phyloP scores from a whole-genome alignment of 495 filamentous ascomycete genomes.

The Podospora pseudocomata region DNA sequence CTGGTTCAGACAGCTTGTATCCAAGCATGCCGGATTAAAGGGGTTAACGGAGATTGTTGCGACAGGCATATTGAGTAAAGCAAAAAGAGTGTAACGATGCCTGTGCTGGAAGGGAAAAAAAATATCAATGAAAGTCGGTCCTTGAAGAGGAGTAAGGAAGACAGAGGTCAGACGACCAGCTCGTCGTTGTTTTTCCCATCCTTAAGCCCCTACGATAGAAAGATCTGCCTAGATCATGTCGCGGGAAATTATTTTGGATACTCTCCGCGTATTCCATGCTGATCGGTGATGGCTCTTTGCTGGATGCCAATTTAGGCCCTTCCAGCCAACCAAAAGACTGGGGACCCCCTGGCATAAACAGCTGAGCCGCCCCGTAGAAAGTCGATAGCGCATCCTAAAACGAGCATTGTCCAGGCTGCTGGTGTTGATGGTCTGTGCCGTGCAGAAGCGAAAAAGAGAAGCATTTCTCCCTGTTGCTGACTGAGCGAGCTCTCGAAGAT shows the following conservation, averaged over 20 bases:
- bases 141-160: background rate
- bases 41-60: background rate
- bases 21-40: background rate
- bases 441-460: no score
- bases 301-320: background rate
- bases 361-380: background rate
- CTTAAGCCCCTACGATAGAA: background rate
- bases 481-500: no score
- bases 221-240: background rate
- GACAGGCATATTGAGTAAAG: background rate
- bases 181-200: background rate
- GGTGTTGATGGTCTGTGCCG: background rate
- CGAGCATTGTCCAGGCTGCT: background rate
- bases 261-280: background rate
- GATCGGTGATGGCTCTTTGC: background rate
- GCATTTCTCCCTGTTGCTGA: no score
- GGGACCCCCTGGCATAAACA: background rate
- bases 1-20: conserved; percentile 1
- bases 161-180: background rate
- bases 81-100: background rate
- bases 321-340: background rate
- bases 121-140: background rate
- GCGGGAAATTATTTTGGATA: background rate
- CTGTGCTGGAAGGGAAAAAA: background rate
- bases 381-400: background rate